A percentile compares a stretch with the other conserved stretches of the same genome.
Evolutionary conservation across 2,329 filamentous ascomycete species (phyloP).

Genomic region (Balansia obtecta): DNA sequence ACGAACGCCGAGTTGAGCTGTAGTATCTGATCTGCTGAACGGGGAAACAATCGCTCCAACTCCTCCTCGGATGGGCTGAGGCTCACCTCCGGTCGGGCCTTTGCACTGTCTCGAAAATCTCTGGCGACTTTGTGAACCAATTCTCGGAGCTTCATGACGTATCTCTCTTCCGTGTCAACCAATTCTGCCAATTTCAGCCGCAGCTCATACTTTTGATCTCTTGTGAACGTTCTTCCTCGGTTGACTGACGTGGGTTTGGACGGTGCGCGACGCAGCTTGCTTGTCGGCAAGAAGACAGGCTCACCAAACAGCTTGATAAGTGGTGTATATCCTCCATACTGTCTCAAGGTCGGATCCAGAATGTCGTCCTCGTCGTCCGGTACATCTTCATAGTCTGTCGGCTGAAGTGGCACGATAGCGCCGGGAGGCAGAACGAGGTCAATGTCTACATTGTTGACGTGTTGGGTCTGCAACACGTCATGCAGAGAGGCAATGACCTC

Average conservation of each 20-base stretch:
- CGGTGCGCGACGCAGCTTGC: conserved; percentile 70
- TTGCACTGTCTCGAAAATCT: conserved; percentile 64
- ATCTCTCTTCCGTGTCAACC: conserved; percentile 86
- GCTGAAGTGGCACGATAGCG: conserved; percentile 53
- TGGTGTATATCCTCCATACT: conserved; percentile 68
- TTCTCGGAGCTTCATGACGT: conserved; percentile 77
- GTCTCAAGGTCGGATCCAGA: conserved; percentile 48
- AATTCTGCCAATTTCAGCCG: conserved; percentile 83
- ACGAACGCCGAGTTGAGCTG: conserved; percentile 73
- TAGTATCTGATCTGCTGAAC: conserved; percentile 67
- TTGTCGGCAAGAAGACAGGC: conserved; percentile 75
- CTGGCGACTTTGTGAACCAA: conserved; percentile 70
- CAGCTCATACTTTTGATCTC: conserved; percentile 71
- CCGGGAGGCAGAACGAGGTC: conserved; percentile 77
- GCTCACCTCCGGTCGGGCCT: conserved; percentile 43
- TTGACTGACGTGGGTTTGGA: conserved; percentile 76
- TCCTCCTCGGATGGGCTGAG: conserved; percentile 61
- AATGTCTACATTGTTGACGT: conserved; percentile 73
- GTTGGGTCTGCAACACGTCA: conserved; percentile 67
- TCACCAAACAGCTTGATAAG: conserved; percentile 72
- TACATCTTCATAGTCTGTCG: conserved; percentile 46
- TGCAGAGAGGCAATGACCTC: conserved; percentile 64
- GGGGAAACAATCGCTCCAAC: conserved; percentile 67
- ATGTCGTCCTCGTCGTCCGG: conserved; percentile 54
- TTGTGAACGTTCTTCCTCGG: conserved; percentile 63